A percentile compares a stretch with the other conserved stretches of the same genome.
Evolutionary conservation across 1,284 basidiomycete genomes (phyloP).

Genomic region (Schizophyllum commune): DNA sequence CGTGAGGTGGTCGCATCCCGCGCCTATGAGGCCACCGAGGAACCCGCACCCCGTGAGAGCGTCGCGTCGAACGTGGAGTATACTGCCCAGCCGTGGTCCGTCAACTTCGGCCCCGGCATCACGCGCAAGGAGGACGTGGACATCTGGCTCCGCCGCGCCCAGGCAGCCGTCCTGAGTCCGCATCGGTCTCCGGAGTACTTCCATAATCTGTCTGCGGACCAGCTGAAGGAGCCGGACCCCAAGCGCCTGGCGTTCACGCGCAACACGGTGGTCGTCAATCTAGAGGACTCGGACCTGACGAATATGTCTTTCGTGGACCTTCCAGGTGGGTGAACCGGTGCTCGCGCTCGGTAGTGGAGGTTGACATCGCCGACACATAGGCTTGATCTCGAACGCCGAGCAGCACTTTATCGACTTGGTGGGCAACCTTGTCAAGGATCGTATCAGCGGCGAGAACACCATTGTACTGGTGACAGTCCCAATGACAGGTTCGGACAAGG

Average conservation of each 20-base stretch:
- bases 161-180: slow-evolving; percentile 49
- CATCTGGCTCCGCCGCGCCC: slow-evolving; percentile 48
- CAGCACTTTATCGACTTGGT: slow-evolving; percentile 36
- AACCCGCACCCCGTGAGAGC: too few species aligned
- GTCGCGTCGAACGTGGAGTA: too few species aligned
- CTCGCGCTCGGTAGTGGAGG: neutral
- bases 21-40: too few species aligned
- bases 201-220: slow-evolving; percentile 5
- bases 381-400: slow-evolving; percentile 48
- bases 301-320: slow-evolving; percentile 49
- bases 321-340: slow-evolving; percentile 28
- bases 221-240: slow-evolving; percentile 17
- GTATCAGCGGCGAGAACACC: slow-evolving; percentile 38
- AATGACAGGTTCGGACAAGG: slow-evolving; percentile 38
- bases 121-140: slow-evolving; percentile 37
- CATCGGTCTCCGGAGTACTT: slow-evolving; percentile 24
- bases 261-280: slow-evolving; percentile 37
- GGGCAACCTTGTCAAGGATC: slow-evolving; percentile 33
- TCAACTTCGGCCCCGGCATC: slow-evolving; percentile 31
- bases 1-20: too few species aligned
- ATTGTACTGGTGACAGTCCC: slow-evolving; percentile 57
- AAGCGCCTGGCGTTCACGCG: slow-evolving; percentile 41
- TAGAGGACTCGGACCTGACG: slow-evolving; percentile 31
- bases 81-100: slow-evolving; percentile 7
- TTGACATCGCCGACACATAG: slow-evolving; percentile 21